phyloP scores from a whole-genome alignment of 805 yeast species.

The Kuraishia ogatae region DNA sequence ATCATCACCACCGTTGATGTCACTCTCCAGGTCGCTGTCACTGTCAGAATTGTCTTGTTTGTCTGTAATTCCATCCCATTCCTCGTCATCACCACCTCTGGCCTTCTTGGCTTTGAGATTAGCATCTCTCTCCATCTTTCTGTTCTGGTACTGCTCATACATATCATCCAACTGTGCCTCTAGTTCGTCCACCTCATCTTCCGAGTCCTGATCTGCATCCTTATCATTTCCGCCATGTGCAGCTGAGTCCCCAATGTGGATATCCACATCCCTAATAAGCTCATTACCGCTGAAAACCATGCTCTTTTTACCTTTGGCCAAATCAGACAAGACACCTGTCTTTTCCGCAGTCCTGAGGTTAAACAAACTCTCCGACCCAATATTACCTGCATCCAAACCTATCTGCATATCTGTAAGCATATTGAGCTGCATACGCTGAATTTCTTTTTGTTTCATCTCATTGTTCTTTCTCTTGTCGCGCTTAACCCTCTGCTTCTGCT shows the following conservation, averaged over 20 bases:
- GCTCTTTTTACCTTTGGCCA: slow-evolving; percentile 68
- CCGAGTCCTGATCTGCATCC: slow-evolving; percentile 22
- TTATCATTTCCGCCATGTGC: slow-evolving; percentile 14
- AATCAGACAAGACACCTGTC: slow-evolving; percentile 68
- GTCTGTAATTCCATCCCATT: slow-evolving; percentile 69
- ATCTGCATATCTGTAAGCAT: slow-evolving; percentile 90
- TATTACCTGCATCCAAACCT: slow-evolving; percentile 84
- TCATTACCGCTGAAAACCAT: slow-evolving; percentile 55
- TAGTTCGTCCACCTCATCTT: slow-evolving; percentile 38
- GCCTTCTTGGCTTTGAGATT: slow-evolving; percentile 60
- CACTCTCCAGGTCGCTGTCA: slow-evolving; percentile 11
- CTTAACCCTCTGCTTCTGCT: slow-evolving; percentile 57
- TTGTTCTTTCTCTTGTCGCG: slow-evolving; percentile 79
- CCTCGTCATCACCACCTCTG: slow-evolving; percentile 71
- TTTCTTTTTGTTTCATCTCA: slow-evolving; percentile 80
- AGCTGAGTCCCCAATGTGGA: slow-evolving; percentile 30
- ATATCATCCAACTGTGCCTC: slow-evolving; percentile 78
- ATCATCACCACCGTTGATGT: background rate
- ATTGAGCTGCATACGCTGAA: slow-evolving; percentile 88
- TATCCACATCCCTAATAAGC: slow-evolving; percentile 44
- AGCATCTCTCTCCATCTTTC: slow-evolving; percentile 61
- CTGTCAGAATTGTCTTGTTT: slow-evolving; percentile 23
- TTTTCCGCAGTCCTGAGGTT: slow-evolving; percentile 79
- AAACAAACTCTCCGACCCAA: slow-evolving; percentile 74
- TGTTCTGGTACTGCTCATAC: slow-evolving; percentile 65